Conservation (phyloP, 139 green algal species). For the Chlorella vulgaris region DNA sequence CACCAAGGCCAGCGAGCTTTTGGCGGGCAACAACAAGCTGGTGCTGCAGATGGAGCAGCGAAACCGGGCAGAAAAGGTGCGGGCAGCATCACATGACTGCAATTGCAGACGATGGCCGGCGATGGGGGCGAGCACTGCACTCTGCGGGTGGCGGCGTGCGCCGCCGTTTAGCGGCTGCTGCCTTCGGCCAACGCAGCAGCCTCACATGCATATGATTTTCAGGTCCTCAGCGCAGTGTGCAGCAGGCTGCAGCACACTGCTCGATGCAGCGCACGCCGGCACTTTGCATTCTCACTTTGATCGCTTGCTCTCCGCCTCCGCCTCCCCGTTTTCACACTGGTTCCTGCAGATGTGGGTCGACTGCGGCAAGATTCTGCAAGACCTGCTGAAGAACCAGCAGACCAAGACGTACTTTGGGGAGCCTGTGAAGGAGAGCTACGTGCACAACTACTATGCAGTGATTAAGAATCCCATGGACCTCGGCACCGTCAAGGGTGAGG, state of each 20-base stretch:
- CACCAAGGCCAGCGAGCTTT: constrained; percentile 13
- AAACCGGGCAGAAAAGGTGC: constrained; percentile 25
- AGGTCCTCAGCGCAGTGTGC: no score
- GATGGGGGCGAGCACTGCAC: not conserved
- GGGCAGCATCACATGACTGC: not conserved
- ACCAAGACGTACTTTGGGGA: constrained; percentile 51
- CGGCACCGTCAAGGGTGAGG: constrained; percentile 53
- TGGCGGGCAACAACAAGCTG: constrained; percentile 6
- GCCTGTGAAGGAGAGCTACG: constrained; percentile 39
- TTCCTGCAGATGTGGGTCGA: constrained; percentile 35
- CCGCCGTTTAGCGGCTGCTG: no score
- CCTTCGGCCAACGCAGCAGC: no score
- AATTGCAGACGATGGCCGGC: not conserved
- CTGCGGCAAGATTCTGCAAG: constrained; percentile 43
- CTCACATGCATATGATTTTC: no score
- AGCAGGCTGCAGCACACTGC: no score
- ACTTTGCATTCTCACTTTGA: no score
- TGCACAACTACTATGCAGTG: constrained; percentile 69
- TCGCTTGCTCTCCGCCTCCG: not conserved
- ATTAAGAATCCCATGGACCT: constrained; percentile 83
- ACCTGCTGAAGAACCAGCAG: constrained; percentile 40
- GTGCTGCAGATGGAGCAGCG: constrained; percentile 35
- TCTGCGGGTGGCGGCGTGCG: no score
- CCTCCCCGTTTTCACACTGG: not conserved
- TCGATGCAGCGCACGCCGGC: no score